A percentile compares a stretch with the other conserved stretches of the same genome.
phyloP scores from a whole-genome alignment of 441 rosid genomes.

The Pelargonium citronellum region DNA sequence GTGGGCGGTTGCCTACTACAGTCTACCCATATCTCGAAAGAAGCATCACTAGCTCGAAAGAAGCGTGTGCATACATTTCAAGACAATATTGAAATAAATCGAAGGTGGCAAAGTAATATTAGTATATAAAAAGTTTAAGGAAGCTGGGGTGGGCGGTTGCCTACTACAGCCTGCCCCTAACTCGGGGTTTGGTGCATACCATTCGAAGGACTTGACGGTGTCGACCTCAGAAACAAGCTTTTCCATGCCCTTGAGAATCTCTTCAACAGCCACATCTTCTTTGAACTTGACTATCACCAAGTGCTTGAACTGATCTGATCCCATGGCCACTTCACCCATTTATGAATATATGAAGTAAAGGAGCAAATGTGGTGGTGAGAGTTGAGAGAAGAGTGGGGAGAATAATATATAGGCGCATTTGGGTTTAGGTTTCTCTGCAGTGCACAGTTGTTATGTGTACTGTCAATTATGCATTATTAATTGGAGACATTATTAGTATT shows the following conservation, averaged over 20 bases:
- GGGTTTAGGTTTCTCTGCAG: slow-evolving; percentile 14
- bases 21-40: neutral
- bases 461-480: slow-evolving; percentile 23
- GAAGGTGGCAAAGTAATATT: neutral
- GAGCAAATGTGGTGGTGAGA: neutral
- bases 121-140: too few relatives aligned
- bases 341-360: neutral
- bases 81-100: neutral
- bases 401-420: slow-evolving; percentile 9
- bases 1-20: too few relatives aligned
- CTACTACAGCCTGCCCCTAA: too few relatives aligned
- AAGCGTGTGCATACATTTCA: neutral
- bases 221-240: slow-evolving; percentile 66
- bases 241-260: slow-evolving; percentile 71
- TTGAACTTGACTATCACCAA: slow-evolving; percentile 81
- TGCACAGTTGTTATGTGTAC: too few relatives aligned
- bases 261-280: slow-evolving; percentile 51
- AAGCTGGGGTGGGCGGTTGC: too few relatives aligned
- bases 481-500: slow-evolving; percentile 18
- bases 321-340: slow-evolving; percentile 26
- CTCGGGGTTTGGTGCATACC: slow-evolving; percentile 30
- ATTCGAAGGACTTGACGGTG: slow-evolving; percentile 77
- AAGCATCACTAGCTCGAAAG: neutral
- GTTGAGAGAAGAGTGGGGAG: neutral
- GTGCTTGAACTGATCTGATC: slow-evolving; percentile 56